A percentile compares a stretch with the other conserved stretches of the same genome.
phyloP scores from a whole-genome alignment of 257 asterid species.

The Solanum pinnatisectum region DNA sequence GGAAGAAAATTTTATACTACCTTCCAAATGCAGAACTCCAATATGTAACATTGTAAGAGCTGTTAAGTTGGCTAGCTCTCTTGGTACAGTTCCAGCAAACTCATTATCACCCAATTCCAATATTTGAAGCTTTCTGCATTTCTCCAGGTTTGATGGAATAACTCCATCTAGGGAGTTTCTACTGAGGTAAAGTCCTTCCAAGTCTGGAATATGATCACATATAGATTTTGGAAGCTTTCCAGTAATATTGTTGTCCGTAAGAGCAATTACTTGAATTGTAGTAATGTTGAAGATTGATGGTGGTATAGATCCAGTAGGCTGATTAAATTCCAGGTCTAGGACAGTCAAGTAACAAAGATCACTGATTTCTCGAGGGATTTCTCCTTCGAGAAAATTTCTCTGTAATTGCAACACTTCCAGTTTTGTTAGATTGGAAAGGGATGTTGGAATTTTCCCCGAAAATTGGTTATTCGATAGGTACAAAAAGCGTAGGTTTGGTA shows the following conservation, averaged over 20 bases:
- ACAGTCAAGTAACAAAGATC: not conserved
- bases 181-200: not conserved
- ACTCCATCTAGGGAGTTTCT: not conserved
- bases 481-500: fast-evolving
- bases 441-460: not conserved
- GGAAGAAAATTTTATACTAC: not conserved
- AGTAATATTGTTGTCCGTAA: not conserved
- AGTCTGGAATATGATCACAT: not conserved
- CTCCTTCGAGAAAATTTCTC: not conserved
- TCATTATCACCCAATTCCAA: fast-evolving
- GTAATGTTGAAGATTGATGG: not conserved
- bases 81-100: not conserved
- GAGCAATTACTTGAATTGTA: not conserved
- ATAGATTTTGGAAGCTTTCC: not conserved
- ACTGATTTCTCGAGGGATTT: not conserved
- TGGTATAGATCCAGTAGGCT: not conserved
- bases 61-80: not conserved
- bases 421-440: not conserved
- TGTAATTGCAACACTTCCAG: fast-evolving
- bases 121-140: not conserved
- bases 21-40: not conserved
- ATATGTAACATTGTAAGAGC: not conserved
- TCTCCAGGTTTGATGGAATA: not conserved
- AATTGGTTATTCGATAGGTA: not conserved
- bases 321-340: not conserved